phyloP scores from a whole-genome alignment of 441 rosid genomes.

The Viola pubescens region DNA sequence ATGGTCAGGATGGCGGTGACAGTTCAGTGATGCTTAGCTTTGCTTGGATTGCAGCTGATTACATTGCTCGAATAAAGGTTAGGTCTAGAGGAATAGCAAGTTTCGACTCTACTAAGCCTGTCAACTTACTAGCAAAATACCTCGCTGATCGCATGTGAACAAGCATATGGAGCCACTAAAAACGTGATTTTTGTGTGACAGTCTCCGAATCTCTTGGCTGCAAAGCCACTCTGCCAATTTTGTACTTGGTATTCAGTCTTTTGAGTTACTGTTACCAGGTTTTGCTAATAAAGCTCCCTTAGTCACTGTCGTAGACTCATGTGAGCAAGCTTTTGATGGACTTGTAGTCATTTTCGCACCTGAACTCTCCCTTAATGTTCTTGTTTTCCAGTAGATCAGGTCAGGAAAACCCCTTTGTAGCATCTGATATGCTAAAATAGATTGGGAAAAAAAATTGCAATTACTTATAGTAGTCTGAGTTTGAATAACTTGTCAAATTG shows the following conservation, averaged over 20 bases:
- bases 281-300: too few species aligned
- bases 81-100: conserved; percentile 25
- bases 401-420: too few species aligned
- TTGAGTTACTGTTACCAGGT: too few species aligned
- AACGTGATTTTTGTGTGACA: not conserved
- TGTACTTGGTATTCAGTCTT: not conserved
- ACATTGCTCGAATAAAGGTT: conserved; percentile 73
- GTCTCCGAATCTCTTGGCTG: conserved; percentile 21
- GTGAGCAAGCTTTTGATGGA: too few species aligned
- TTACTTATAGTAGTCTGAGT: too few species aligned
- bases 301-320: too few species aligned
- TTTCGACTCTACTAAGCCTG: conserved; percentile 44
- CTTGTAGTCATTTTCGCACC: too few species aligned
- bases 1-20: conserved; percentile 26
- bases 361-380: too few species aligned
- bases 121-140: conserved; percentile 51
- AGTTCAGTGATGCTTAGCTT: conserved; percentile 55
- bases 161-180: conserved; percentile 10
- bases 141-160: conserved; percentile 55
- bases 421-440: too few species aligned
- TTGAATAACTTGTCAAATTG: too few species aligned
- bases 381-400: too few species aligned
- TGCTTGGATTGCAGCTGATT: conserved; percentile 88
- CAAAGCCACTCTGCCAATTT: conserved; percentile 84
- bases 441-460: too few species aligned